Conservation (phyloP, 352 stramenopile genomes). For the Pythium sp. region DNA sequence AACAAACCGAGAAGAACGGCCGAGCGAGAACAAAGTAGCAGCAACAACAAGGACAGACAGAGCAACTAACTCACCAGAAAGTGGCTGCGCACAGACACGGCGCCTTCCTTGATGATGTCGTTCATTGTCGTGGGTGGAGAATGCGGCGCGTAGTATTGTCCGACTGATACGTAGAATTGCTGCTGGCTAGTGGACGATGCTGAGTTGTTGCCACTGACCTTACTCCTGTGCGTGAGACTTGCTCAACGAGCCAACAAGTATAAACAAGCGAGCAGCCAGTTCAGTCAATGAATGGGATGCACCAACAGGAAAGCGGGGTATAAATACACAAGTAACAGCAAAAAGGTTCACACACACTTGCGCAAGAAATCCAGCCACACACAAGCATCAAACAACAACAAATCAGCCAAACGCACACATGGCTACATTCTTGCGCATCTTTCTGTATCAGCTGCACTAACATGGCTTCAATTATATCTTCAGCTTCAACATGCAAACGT, state of each 20-base stretch:
- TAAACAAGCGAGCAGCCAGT: background rate
- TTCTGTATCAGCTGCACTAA: background rate
- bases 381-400: background rate
- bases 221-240: background rate
- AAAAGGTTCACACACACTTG: background rate
- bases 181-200: background rate
- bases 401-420: slow-evolving; percentile 2
- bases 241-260: background rate
- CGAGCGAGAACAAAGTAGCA: background rate
- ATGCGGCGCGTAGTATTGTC: background rate
- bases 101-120: slow-evolving; percentile 53
- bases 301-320: background rate
- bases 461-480: background rate
- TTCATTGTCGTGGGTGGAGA: slow-evolving; percentile 6
- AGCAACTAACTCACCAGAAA: slow-evolving; percentile 43
- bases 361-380: background rate
- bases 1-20: background rate
- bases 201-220: background rate
- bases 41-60: background rate
- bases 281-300: slow-evolving; percentile 1
- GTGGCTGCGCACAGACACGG: slow-evolving; percentile 53
- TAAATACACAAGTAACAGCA: background rate
- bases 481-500: slow-evolving; percentile 1
- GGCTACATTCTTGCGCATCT: slow-evolving; percentile 5
- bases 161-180: background rate